Evolutionary conservation across 2,329 filamentous ascomycete genomes (phyloP).

Genomic region (Alternaria rosae): DNA sequence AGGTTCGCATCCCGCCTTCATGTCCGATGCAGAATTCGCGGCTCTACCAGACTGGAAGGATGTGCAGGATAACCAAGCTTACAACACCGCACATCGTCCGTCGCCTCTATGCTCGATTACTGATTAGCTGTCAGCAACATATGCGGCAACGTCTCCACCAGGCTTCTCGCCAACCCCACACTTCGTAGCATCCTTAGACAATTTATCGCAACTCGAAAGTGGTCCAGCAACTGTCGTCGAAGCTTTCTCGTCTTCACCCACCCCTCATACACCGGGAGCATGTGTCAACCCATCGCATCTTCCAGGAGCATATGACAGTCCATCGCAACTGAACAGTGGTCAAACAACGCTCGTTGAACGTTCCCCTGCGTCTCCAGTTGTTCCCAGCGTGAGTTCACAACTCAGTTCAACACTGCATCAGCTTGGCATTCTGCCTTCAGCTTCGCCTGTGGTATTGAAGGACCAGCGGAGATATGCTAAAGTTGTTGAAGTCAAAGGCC

Average conservation of each 20-base stretch:
- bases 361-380: background rate
- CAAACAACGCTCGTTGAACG: background rate
- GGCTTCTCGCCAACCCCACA: background rate
- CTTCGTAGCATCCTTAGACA: background rate
- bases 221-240: background rate
- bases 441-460: background rate
- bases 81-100: background rate
- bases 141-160: background rate
- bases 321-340: background rate
- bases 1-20: background rate
- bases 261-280: background rate
- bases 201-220: background rate
- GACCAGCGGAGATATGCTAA: background rate
- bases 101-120: background rate
- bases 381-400: background rate
- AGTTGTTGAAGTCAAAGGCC: background rate
- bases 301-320: background rate
- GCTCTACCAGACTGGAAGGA: conserved; percentile 7
- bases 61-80: background rate
- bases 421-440: background rate
- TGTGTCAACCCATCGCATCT: background rate
- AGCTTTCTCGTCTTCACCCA: background rate
- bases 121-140: background rate
- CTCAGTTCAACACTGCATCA: background rate
- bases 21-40: conserved; percentile 6